Evolutionary conservation across 805 yeast species (phyloP), one percentile per base, ranked within the genome.

Genomic region (Yarrowia deformans): DNA sequence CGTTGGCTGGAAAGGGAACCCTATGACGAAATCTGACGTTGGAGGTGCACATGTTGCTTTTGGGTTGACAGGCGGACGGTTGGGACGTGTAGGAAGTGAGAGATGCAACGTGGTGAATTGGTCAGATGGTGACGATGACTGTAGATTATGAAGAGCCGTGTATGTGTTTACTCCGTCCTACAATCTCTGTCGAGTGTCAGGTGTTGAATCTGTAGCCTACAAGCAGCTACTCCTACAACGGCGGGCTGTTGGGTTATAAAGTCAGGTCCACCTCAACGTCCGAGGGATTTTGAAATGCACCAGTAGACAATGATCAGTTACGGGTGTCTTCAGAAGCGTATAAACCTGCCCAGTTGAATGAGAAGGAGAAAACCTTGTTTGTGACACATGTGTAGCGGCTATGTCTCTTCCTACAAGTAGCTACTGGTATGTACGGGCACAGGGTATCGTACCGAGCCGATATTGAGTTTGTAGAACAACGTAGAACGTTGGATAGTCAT

Each of bases 11-110:
- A 37, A 54, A 35, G 34, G 60, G 39, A 54, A 54, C 64, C 37
- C 29, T 56, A 56, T 56, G 64, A 56, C 64, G 64, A 56, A 56
- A 56, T 56, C 49, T 42, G 40, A 56, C 64, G 48, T 29, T 42
- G 32, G 64, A 56, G 64, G 64, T 42, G 64, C 64, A 42, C 42
- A 50, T 10, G 43, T 54, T 35, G 34, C 45, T 54, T 54, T 54
- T 54, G 58, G 58, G 58, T 35, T 54, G 60, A 39, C 45, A 50
- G 10, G 42, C 3, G 37, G 43, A 37, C 56, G 14, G 34, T 52
- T 35, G 42, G 45, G 60, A 54, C 29, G 60, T 54, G 45, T 14
- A 14, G 18, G 45, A 8, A 19, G 60, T 19, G 60, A 37, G 34
- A 54, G 60, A 23, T 23, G 45, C 60, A 54, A 54, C 34, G 43